Percentiles rank a stretch among this genome's conserved stretches.
Evolutionary conservation across 108 stramenopile genomes (phyloP).

Genomic region (Bacterosira constricta): DNA sequence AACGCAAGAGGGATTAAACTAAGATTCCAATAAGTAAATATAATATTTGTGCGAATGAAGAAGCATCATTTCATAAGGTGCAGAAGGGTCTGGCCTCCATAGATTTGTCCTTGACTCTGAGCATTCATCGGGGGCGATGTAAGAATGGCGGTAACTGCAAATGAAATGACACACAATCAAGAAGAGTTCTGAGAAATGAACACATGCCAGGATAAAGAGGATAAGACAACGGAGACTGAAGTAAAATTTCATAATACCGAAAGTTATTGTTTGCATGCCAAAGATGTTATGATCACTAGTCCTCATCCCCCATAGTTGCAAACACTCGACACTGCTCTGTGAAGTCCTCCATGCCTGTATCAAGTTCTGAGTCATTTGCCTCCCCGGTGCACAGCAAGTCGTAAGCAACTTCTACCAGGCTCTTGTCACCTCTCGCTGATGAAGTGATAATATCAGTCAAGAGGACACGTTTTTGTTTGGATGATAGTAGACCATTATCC

Average conservation of each 20-base stretch:
- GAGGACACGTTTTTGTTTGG: conserved; percentile 78
- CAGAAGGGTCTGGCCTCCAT: too few species aligned
- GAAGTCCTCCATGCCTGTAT: conserved; percentile 83
- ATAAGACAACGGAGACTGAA: too few species aligned
- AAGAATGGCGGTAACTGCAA: too few species aligned
- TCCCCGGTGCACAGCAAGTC: conserved; percentile 62
- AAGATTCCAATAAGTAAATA: neutral
- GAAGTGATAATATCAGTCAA: conserved; percentile 86
- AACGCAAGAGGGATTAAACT: neutral
- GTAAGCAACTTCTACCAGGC: conserved; percentile 84
- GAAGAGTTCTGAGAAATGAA: too few species aligned
- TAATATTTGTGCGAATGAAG: neutral
- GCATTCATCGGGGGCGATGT: too few species aligned
- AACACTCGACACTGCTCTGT: conserved; percentile 86
- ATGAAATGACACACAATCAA: too few species aligned
- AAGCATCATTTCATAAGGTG: too few species aligned
- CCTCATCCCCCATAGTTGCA: conserved; percentile 41
- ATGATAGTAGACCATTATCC: conserved; percentile 65
- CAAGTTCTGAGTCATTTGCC: neutral
- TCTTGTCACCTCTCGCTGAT: conserved; percentile 67
- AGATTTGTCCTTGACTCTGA: too few species aligned
- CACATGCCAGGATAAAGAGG: too few species aligned
- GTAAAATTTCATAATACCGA: too few species aligned
- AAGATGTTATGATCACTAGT: neutral
- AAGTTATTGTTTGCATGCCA: too few species aligned